Conservation (phyloP, 202 grass and related monocot species). For the Musa balbisiana region DNA sequence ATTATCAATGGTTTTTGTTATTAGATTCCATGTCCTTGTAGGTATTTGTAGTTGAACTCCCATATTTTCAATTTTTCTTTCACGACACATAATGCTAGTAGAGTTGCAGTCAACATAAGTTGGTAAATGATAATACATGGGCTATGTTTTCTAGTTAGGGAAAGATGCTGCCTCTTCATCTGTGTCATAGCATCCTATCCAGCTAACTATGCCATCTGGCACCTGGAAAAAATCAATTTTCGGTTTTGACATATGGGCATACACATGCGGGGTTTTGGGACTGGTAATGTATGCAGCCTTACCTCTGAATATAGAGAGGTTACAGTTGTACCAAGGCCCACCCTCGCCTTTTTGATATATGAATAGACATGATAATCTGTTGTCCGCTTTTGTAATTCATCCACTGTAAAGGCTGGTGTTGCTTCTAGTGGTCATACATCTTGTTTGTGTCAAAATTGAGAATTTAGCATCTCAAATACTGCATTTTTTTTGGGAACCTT, state of each 20-base stretch:
- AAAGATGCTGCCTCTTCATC: neutral
- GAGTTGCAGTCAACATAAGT: neutral
- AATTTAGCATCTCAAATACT: neutral
- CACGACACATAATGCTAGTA: too few relatives aligned
- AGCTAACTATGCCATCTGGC: neutral
- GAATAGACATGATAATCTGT: too few relatives aligned
- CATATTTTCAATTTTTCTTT: too few relatives aligned
- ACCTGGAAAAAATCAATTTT: neutral
- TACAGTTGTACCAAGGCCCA: too few relatives aligned
- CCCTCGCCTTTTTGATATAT: too few relatives aligned
- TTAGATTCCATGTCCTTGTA: too few relatives aligned
- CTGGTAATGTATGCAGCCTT: too few relatives aligned
- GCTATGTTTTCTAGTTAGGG: neutral
- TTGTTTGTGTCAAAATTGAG: neutral
- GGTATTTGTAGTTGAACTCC: too few relatives aligned
- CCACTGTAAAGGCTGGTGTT: neutral
- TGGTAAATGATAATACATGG: neutral
- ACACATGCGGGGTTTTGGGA: too few relatives aligned
- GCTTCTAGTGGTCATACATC: neutral
- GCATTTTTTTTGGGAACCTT: neutral
- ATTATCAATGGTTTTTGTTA: too few relatives aligned
- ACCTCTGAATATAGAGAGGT: too few relatives aligned
- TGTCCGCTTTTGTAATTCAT: neutral
- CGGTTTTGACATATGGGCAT: neutral
- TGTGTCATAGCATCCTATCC: neutral